phyloP scores from a whole-genome alignment of 176 grass and related monocot species.

The Elaeis guineensis region DNA sequence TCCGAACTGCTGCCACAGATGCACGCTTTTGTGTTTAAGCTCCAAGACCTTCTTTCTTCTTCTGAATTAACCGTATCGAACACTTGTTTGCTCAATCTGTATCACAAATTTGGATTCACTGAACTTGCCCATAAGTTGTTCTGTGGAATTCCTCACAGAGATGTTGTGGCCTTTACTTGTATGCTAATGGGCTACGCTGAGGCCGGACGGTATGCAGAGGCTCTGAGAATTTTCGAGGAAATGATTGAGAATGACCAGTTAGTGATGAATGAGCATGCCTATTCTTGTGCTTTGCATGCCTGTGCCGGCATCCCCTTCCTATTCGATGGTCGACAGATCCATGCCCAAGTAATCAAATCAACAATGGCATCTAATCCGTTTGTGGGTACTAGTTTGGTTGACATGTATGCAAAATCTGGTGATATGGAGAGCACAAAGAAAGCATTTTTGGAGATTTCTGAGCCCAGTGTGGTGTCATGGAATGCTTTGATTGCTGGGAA shows the following conservation, averaged over 20 bases:
- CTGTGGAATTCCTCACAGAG: conserved; percentile 26
- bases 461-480: conserved; percentile 38
- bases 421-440: conserved; percentile 13
- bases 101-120: conserved; percentile 4
- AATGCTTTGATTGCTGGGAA: conserved; percentile 27
- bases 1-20: conserved; percentile 23
- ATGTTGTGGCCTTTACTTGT: conserved; percentile 22
- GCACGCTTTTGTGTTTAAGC: conserved; percentile 25
- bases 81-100: conserved; percentile 17
- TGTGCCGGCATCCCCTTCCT: conserved; percentile 13
- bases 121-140: conserved; percentile 24
- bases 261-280: conserved; percentile 21
- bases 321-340: conserved; percentile 26
- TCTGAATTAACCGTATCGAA: conserved; percentile 14
- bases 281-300: conserved; percentile 24
- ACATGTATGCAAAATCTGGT: conserved; percentile 26
- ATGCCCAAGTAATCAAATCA: conserved; percentile 18
- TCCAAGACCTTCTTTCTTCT: background rate
- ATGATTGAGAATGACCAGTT: conserved; percentile 12
- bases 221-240: conserved; percentile 21
- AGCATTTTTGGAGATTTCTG: conserved; percentile 24
- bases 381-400: conserved; percentile 26
- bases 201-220: conserved; percentile 5
- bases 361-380: conserved; percentile 12
- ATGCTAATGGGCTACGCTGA: conserved; percentile 22